These are phyloP conservation scores for Haplosporangium sp. DNA, from an alignment of 371 early-diverging fungal genomes.

Conservation along the genomic window DNA sequence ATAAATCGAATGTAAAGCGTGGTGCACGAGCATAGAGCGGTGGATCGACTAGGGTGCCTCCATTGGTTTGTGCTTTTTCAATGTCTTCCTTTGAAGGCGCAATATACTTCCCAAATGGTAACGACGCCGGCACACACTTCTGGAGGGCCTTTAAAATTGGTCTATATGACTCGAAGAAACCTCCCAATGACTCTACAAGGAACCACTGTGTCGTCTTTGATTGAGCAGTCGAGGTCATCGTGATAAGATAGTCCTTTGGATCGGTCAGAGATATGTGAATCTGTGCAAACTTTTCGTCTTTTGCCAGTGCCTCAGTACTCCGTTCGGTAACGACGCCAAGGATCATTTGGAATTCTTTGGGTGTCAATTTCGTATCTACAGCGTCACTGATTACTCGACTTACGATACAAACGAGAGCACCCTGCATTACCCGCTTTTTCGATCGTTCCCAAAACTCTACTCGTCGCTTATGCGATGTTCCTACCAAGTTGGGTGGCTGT, in stretches of 20 bases:
- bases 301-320: slow-evolving; percentile 34
- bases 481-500: slow-evolving; percentile 24
- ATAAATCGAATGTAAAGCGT: slow-evolving; percentile 50
- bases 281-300: slow-evolving; percentile 11
- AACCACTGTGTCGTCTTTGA: slow-evolving; percentile 22
- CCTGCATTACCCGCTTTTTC: slow-evolving; percentile 52
- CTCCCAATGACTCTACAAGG: slow-evolving; percentile 58
- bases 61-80: not conserved
- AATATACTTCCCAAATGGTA: slow-evolving; percentile 58
- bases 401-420: slow-evolving; percentile 58
- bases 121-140: slow-evolving; percentile 24
- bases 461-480: slow-evolving; percentile 7
- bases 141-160: slow-evolving; percentile 61
- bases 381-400: slow-evolving; percentile 15
- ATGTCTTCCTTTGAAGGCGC: slow-evolving; percentile 40
- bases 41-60: slow-evolving; percentile 12
- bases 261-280: slow-evolving; percentile 52
- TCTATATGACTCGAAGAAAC: slow-evolving; percentile 60
- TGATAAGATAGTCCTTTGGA: slow-evolving; percentile 22
- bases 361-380: not conserved
- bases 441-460: slow-evolving; percentile 53
- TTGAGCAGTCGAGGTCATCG: slow-evolving; percentile 12
- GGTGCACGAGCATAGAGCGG: slow-evolving; percentile 58
- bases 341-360: slow-evolving; percentile 25
- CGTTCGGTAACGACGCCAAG: slow-evolving; percentile 58